Conservation (phyloP, 2,329 filamentous ascomycete genomes). For the Akanthomyces dipterigenus region DNA sequence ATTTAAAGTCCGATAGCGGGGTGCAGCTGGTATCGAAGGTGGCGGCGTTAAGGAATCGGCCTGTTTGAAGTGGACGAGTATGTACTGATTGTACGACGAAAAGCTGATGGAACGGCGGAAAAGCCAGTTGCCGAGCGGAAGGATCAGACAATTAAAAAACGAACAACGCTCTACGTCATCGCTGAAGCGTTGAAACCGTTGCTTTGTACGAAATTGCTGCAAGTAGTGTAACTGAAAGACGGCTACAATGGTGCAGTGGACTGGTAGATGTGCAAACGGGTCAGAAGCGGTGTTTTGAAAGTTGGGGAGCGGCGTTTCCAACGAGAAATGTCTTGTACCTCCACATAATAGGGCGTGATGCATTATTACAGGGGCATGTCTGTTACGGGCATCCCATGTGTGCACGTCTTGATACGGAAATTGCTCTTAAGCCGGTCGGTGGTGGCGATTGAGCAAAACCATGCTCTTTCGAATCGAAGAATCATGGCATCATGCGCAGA, state of each 20-base stretch:
- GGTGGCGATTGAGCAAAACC: too few species aligned
- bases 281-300: background rate
- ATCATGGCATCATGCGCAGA: too few species aligned
- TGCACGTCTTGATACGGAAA: background rate
- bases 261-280: background rate
- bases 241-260: background rate
- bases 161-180: background rate
- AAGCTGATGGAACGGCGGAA: background rate
- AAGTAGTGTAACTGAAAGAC: background rate
- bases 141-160: background rate
- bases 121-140: background rate
- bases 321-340: background rate
- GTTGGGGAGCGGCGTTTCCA: background rate
- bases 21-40: background rate
- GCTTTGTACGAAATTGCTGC: background rate
- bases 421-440: too few species aligned
- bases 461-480: too few species aligned
- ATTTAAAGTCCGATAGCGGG: constrained; percentile 3
- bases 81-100: background rate
- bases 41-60: background rate
- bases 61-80: too few species aligned
- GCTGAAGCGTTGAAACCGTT: background rate
- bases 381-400: background rate
- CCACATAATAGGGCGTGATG: background rate
- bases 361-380: background rate